Evolutionary conservation across 2,329 filamentous ascomycete genomes (phyloP).

Genomic region (Lecanoromycetidae sp.): DNA sequence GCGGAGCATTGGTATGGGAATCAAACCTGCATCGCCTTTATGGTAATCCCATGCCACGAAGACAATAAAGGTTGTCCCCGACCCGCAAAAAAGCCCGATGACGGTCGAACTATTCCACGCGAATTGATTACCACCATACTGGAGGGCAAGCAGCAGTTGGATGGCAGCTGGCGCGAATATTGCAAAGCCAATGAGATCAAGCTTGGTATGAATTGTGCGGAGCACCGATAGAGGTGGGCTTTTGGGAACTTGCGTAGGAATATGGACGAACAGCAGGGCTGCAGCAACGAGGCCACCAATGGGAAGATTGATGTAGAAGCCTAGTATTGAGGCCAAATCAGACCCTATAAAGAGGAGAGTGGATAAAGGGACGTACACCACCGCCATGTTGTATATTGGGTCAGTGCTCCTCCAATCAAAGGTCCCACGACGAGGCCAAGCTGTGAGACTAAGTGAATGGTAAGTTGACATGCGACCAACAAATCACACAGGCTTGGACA

Average conservation of each 20-base stretch:
- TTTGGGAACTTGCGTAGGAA: slow-evolving; percentile 18
- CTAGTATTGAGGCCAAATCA: slow-evolving; percentile 6
- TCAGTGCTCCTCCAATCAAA: slow-evolving; percentile 33
- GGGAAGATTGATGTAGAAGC: slow-evolving; percentile 27
- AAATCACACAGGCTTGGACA: neutral
- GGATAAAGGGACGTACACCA: slow-evolving; percentile 25
- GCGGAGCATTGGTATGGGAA: slow-evolving; percentile 18
- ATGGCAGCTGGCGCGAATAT: slow-evolving; percentile 27
- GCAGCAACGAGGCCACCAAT: slow-evolving; percentile 20
- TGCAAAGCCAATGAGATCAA: slow-evolving; percentile 28
- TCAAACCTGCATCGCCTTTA: slow-evolving; percentile 19
- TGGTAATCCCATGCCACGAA: slow-evolving; percentile 22
- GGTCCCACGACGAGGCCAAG: slow-evolving; percentile 30
- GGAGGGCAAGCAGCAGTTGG: slow-evolving; percentile 28
- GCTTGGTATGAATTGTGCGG: slow-evolving; percentile 20
- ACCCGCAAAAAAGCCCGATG: slow-evolving; percentile 28
- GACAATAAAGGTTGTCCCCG: slow-evolving; percentile 21
- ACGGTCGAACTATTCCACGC: slow-evolving; percentile 26
- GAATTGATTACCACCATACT: slow-evolving; percentile 25
- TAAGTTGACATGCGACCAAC: neutral
- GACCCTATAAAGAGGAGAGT: slow-evolving; percentile 1
- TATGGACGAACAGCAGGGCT: slow-evolving; percentile 19
- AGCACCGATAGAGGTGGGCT: slow-evolving; percentile 14
- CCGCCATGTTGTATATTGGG: slow-evolving; percentile 29
- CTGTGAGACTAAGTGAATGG: slow-evolving; percentile 20